Base-by-base conservation (phyloP, 352 stramenopile genomes). In the Bremia lactucae region DNA sequence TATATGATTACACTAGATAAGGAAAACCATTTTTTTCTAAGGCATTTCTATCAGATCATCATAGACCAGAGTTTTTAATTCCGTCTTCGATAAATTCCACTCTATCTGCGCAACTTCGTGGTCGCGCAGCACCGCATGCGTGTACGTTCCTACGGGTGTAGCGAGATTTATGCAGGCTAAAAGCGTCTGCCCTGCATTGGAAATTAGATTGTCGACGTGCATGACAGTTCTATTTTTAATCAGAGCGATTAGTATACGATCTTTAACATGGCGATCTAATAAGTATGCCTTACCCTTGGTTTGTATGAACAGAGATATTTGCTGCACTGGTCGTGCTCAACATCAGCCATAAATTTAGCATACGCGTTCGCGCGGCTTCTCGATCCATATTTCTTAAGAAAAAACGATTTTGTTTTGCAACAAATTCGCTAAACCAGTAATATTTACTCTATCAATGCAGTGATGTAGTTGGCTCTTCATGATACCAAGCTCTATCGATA, bases 141-240 rank as follows among this genome's bases (percentile, higher is more conserved):
- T 52, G 42, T 88, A 90, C 14, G 51, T 71, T 2, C 78, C 78
- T 5, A 91, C 50, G 13, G 78, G 75, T 24, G 75, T 87, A 6
- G 53, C 40, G 8, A 91, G 59, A 38, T 76, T 65, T 13, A 52
- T 59, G 22, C 59, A 65, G 1, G 53, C 78, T 18, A 88, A 77
- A 21, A 90, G 63, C 28, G 62, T 80, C 42, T 90, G 78, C 2
- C 61, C 62, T n/a, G 53, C 72, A 34, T 88, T 91, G 10, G 59
- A 26, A 6, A 62, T 37, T 11, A 85, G 11, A 8, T 42, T 26
- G 13, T 68, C 57, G 0, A 71, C 64, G 14, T 57, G 46, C 25
- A 83, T 66, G 9, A 74, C 22, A 9, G 65, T 84, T 31, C 75
- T 87, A 1, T 42, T 42, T 6, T 18, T 35, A 13, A 57, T 34